Base-by-base conservation (phyloP, 1,139 yeast species). In the Maudiozyma humilis region DNA sequence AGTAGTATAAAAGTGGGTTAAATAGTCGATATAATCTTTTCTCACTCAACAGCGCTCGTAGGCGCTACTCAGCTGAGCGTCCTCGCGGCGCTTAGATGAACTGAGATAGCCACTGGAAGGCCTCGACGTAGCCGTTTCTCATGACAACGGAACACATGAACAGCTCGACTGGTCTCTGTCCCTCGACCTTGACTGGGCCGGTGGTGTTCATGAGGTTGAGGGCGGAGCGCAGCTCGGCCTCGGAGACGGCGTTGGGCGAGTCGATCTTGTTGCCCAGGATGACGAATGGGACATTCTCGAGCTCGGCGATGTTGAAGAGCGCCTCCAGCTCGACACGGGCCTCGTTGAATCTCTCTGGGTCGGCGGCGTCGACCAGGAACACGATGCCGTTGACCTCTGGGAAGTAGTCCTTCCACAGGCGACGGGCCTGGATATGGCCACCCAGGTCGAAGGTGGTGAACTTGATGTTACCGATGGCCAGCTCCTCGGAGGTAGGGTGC, bases 321-420 rank as follows among this genome's bases (percentile, higher is more conserved):
- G 94, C 89, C 62, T 91, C 97, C 63, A 91, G 76, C 70, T 91
- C 98, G 36, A 89, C 88, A 70, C 86, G 84, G 47, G 95, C 83
- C 71, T 91, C 99, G 52, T 86, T 85, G 58, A 91, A 85, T 68
- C 99, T 82, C 63, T 82, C 95, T 40, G 94, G 82, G 64, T 91
- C 98, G 48, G 97, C 97, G 46, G 96, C 94, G 65, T 91, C 99
- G 36, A 91, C 97, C 51, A 93, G 75, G 68, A 86, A 93, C 25
- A 91, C 97, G 57, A 91, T 91, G 44, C 97, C 98, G 66, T 88
- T 85, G 45, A 91, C 98, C 69, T 91, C 98, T 45, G 98, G 99
- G 81, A 93, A 91, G 68, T 91, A 91, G 66, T 91, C 97, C 66
- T 88, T 89, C 99, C 99, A 91, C 63, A 91, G 79, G 70, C 98